Percentiles rank a stretch among this genome's conserved stretches.
Evolutionary conservation across 2,329 filamentous ascomycete species (phyloP).

Genomic region (Trichoderma arundinaceum): DNA sequence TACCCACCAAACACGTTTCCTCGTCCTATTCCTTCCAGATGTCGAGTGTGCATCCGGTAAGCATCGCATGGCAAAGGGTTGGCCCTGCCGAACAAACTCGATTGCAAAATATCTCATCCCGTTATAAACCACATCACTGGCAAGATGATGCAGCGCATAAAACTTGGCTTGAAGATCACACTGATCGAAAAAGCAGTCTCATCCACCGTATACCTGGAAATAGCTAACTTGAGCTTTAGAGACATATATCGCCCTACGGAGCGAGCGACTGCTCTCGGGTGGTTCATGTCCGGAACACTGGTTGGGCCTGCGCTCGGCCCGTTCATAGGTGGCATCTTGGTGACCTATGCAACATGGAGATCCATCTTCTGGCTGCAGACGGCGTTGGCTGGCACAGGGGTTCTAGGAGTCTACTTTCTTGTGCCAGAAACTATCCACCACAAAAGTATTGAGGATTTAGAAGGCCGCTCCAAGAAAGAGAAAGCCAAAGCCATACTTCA

Average conservation of each 20-base stretch:
- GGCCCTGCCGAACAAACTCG: not conserved
- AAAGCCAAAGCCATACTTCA: slow-evolving; percentile 62
- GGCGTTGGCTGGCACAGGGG: slow-evolving; percentile 65
- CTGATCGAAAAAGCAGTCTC: not conserved
- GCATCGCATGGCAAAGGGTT: not conserved
- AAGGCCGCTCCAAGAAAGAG: slow-evolving; percentile 55
- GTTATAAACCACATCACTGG: not conserved
- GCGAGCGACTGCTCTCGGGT: slow-evolving; percentile 73
- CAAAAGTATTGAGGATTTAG: slow-evolving; percentile 65
- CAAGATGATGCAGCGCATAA: not conserved
- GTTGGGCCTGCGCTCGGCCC: slow-evolving; percentile 74
- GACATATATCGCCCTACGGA: slow-evolving; percentile 70
- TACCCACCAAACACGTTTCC: not conserved
- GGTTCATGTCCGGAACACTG: slow-evolving; percentile 73
- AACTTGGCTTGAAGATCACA: not conserved
- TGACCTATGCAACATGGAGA: slow-evolving; percentile 75
- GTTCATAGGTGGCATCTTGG: slow-evolving; percentile 76
- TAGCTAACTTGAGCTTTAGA: slow-evolving; percentile 39
- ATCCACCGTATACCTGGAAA: not conserved
- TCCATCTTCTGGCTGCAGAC: slow-evolving; percentile 80
- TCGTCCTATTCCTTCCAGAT: not conserved
- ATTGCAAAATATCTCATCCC: not conserved
- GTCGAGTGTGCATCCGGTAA: not conserved
- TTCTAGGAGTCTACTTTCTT: slow-evolving; percentile 66
- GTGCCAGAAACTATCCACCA: slow-evolving; percentile 76